Evolutionary conservation across 306 rosid species (phyloP).

Genomic region (Hippophae gyantsensis): DNA sequence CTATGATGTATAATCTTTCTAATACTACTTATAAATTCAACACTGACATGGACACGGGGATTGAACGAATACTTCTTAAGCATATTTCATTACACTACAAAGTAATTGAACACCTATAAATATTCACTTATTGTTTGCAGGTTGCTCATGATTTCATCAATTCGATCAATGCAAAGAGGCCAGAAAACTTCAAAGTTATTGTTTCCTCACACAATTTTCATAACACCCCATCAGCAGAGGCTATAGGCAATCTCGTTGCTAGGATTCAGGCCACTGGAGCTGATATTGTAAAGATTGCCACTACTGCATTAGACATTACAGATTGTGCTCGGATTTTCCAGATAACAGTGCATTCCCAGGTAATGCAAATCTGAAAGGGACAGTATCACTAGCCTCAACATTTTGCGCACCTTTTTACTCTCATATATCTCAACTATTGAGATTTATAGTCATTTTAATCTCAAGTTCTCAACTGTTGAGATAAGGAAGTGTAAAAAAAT

Average conservation of each 20-base stretch:
- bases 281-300: slow-evolving; percentile 59
- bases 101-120: too few species aligned
- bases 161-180: slow-evolving; percentile 36
- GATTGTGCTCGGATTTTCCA: slow-evolving; percentile 52
- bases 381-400: neutral
- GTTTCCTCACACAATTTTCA: slow-evolving; percentile 61
- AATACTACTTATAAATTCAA: too few species aligned
- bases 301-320: slow-evolving; percentile 53
- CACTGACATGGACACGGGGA: too few species aligned
- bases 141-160: slow-evolving; percentile 42
- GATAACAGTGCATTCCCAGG: slow-evolving; percentile 45
- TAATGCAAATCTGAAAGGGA: slow-evolving; percentile 15
- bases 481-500: too few species aligned
- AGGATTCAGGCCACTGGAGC: slow-evolving; percentile 56
- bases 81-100: too few species aligned
- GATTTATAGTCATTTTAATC: too few species aligned
- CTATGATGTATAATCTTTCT: too few species aligned
- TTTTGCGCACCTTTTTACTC: too few species aligned
- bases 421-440: too few species aligned
- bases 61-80: too few species aligned
- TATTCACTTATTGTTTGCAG: slow-evolving; percentile 18
- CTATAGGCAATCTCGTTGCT: slow-evolving; percentile 46
- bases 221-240: slow-evolving; percentile 47
- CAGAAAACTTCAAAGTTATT: slow-evolving; percentile 40
- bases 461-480: too few species aligned